Evolutionary conservation across 2,329 filamentous ascomycete species (phyloP), one percentile per base, ranked within the genome.

Genomic region (Chrysoporthe puriensis): DNA sequence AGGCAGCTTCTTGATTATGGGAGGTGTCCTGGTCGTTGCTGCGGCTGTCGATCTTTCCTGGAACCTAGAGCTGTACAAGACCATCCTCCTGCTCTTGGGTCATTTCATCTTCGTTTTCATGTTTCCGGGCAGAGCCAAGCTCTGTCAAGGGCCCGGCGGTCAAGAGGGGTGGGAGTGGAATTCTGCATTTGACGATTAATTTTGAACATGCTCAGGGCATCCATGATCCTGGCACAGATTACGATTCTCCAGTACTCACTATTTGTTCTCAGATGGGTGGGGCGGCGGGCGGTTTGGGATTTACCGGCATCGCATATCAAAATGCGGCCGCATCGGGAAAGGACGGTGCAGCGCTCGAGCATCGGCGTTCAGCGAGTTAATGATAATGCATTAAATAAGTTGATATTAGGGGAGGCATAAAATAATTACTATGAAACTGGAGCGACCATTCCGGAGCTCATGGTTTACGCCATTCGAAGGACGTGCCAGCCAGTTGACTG

Each of bases 1-100:
- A 0, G 89, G 89, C 67, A 88, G 88, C 56, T 83, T 87, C n/a
- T 81, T 87, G 7, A 86, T 86, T 76, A 79, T 94, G 4, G 83
- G 88, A 4, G 89, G 90, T 71, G 88, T 91, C 3, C 80, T 97
- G 1, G 79, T 96, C 4, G 78, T 85, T 3, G 77, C 95, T 8
- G 93, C 92, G 9, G 87, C 86, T 1, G 73, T 93, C 14, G 92
- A 94, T 66, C 76, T 89, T n/a, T 46, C 68, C 32, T 70, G 68
- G 68, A 58, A 32, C 16, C 43, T 66, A 42, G 63, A 67, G 36
- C 46, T 70, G 50, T 66, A 62, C 40, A 63, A 62, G 43, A 66
- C 66, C 4, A 9, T 56, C 2, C 14, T 63, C 14, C 57, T 70
- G 14, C 52, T 70, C 3, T 8, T 70, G 46, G 58, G 67, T 40